phyloP scores from a whole-genome alignment of 495 filamentous ascomycete genomes.

The Neurospora africana region DNA sequence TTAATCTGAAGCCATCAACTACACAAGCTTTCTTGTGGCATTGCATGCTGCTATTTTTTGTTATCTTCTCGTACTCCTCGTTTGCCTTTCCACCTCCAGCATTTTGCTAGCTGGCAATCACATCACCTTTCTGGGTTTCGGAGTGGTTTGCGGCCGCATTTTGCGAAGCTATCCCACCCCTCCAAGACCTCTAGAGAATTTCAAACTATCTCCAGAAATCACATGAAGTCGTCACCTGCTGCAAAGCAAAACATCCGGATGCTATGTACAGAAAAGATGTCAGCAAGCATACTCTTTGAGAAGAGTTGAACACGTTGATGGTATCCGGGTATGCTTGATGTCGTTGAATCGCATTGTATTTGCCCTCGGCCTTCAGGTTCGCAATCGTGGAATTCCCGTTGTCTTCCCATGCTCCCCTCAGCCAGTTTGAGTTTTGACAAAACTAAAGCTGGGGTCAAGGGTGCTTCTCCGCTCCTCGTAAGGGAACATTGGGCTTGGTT shows the following conservation, averaged over 20 bases:
- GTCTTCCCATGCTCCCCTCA: background rate
- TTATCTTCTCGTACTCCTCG: background rate
- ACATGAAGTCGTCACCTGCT: background rate
- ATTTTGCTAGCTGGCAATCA: background rate
- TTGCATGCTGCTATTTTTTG: background rate
- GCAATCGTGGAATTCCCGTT: background rate
- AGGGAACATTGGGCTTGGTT: background rate
- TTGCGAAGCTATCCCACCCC: background rate
- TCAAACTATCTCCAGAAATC: background rate
- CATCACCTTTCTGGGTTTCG: background rate
- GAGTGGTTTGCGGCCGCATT: background rate
- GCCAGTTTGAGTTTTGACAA: background rate
- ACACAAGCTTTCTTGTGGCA: background rate
- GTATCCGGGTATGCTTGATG: background rate
- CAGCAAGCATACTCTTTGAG: background rate
- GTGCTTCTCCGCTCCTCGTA: background rate
- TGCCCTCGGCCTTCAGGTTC: background rate
- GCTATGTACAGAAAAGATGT: background rate
- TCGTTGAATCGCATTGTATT: background rate
- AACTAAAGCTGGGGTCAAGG: background rate
- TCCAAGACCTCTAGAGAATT: background rate
- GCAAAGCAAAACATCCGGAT: background rate
- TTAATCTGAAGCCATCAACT: slow-evolving; percentile 42
- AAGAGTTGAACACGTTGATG: background rate
- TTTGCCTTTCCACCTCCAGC: background rate